Evolutionary conservation across 805 yeast species (phyloP).

Genomic region (Teunomyces panamensis): DNA sequence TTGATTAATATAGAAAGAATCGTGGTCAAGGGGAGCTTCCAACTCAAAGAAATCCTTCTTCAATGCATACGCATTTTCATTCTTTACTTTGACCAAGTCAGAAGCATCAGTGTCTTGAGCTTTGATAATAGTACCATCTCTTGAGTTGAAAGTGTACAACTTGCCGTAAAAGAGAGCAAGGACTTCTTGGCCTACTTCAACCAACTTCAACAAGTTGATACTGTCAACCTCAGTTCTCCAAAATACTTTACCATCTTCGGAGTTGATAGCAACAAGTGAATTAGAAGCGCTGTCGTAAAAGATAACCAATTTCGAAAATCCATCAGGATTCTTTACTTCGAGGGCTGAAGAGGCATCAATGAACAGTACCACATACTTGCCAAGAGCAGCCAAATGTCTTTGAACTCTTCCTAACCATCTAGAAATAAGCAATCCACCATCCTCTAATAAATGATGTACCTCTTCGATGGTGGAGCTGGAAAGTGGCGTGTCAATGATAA

Average conservation of each 20-base stretch:
- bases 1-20: slow-evolving; percentile 14
- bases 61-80: background rate
- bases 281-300: slow-evolving; percentile 17
- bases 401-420: slow-evolving; percentile 16
- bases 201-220: slow-evolving; percentile 8
- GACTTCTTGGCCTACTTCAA: slow-evolving; percentile 12
- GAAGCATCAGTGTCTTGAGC: background rate
- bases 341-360: background rate
- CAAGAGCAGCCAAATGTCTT: slow-evolving; percentile 35
- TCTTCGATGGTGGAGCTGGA: slow-evolving; percentile 24
- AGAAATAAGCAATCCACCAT: slow-evolving; percentile 7
- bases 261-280: slow-evolving; percentile 8
- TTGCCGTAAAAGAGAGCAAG: slow-evolving; percentile 12
- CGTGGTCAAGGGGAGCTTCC: background rate
- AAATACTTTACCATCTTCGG: slow-evolving; percentile 6
- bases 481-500: slow-evolving; percentile 32
- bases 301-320: slow-evolving; percentile 31
- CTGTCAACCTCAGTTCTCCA: slow-evolving; percentile 6
- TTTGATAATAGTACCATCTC: slow-evolving; percentile 15
- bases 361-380: slow-evolving; percentile 19
- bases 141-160: slow-evolving; percentile 9
- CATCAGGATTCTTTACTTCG: slow-evolving; percentile 19
- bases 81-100: background rate
- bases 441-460: slow-evolving; percentile 32
- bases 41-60: background rate